Evolutionary conservation across 192 early-diverging fungal species (phyloP), one percentile per base, ranked within the genome.

Genomic region (Backusella psychrophila): DNA sequence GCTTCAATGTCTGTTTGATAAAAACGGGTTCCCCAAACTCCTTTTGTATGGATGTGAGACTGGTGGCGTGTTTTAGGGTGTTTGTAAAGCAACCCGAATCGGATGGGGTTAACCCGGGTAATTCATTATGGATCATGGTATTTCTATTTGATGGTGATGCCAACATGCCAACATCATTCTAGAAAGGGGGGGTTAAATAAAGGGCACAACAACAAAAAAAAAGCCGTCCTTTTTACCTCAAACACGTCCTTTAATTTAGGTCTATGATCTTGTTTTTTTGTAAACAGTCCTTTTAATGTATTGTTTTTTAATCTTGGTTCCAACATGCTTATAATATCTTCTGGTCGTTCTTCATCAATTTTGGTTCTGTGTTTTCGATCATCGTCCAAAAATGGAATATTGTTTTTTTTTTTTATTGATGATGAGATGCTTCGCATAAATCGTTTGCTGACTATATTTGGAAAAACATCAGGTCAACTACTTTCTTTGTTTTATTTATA

Each of bases 11-110:
- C 19, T 68, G 56, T 34, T 74, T 69, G 36, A 80, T 39, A 70
- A 80, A 80, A 3, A 74, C 75, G 19, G 78, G 78, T 41, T 80
- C 70, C 3, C 74, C 78, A 52, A 65, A 53, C 19, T 75, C 78
- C 15, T 53, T 72, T 29, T 75, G 69, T 19, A 80, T 72, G 14
- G 71, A 72, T n/a, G 70, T 69, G 23, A 72, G 38, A 12, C 68
- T 7, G 15, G 52, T 72, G n/a, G 66, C 53, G 7, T 36, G 70
- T 29, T 71, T 29, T 2, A 15, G 12, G 11, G 36, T 35, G 12
- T 76, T 21, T 46, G 14, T 59, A 71, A 63, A 67, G 44, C 70
- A 35, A n/a, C 49, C 73, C 7, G 56, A 44, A 36, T 76, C 75
- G 17, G 41, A 65, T 29, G 33, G 33, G 8, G 23, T 26, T 1